Evolutionary conservation across 2,329 filamentous ascomycete species (phyloP).

Genomic region (Lizonia empirigonia): DNA sequence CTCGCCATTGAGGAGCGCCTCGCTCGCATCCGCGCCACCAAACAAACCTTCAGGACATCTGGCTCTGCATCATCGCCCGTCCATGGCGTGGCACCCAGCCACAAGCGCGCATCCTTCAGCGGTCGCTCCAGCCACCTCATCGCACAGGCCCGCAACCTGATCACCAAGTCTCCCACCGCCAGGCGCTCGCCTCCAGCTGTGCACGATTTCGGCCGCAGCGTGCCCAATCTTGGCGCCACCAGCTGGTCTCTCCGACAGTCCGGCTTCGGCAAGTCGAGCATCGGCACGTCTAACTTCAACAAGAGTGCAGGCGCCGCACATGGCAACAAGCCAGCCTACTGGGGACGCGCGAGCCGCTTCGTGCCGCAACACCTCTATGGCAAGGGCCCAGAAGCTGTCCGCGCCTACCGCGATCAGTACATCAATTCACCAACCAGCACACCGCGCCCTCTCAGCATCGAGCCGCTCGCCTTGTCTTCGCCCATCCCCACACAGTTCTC

Average conservation of each 20-base stretch:
- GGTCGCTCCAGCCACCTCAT: constrained; percentile 25
- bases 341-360: constrained; percentile 41
- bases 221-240: constrained; percentile 28
- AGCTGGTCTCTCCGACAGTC: constrained; percentile 20
- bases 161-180: constrained; percentile 14
- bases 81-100: constrained; percentile 10
- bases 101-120: constrained; percentile 20
- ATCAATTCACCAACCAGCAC: constrained; percentile 21
- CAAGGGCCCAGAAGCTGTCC: constrained; percentile 40
- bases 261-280: constrained; percentile 16
- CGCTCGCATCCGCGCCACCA: constrained; percentile 31
- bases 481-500: constrained; percentile 32
- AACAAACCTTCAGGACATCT: constrained; percentile 22
- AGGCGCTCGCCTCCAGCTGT: constrained; percentile 16
- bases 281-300: constrained; percentile 16
- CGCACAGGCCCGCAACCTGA: constrained; percentile 22
- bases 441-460: constrained; percentile 20
- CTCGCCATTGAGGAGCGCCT: constrained; percentile 29
- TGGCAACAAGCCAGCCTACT: constrained; percentile 37
- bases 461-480: constrained; percentile 31
- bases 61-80: constrained; percentile 14
- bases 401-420: constrained; percentile 31
- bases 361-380: constrained; percentile 46
- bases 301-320: constrained; percentile 15
- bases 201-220: constrained; percentile 37